Percentiles rank a stretch among this genome's conserved stretches.
Evolutionary conservation across 192 early-diverging fungal genomes (phyloP).

Genomic region (Backusella morwellensis): DNA sequence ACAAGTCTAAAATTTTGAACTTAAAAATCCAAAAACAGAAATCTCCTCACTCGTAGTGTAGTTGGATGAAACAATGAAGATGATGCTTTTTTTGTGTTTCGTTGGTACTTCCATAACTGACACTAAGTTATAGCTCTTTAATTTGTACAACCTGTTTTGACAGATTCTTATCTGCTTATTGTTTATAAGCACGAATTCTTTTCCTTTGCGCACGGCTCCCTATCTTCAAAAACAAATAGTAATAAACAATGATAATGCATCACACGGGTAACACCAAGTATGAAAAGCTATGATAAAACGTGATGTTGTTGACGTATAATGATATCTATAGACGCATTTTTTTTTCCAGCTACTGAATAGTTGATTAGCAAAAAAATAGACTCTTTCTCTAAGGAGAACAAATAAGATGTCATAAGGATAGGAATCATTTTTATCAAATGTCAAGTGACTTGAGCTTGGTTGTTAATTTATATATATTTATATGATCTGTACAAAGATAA

Average conservation of each 20-base stretch:
- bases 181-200: background rate
- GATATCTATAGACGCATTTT: background rate
- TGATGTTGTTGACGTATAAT: background rate
- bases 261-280: background rate
- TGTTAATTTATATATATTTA: background rate
- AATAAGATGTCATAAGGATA: background rate
- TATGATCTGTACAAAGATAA: background rate
- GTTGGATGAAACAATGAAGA: background rate
- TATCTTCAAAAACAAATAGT: constrained; percentile 3
- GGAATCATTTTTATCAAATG: background rate
- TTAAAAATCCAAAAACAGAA: too few relatives aligned
- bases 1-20: too few relatives aligned
- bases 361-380: background rate
- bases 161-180: background rate
- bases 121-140: background rate
- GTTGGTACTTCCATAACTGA: background rate
- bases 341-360: background rate
- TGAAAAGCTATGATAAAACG: background rate
- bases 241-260: constrained; percentile 1
- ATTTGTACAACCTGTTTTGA: background rate
- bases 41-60: too few relatives aligned
- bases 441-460: background rate
- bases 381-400: background rate
- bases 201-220: background rate
- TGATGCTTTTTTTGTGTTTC: background rate